Conservation (phyloP, 345 rosid genomes). For the Cardamine resedifolia region DNA sequence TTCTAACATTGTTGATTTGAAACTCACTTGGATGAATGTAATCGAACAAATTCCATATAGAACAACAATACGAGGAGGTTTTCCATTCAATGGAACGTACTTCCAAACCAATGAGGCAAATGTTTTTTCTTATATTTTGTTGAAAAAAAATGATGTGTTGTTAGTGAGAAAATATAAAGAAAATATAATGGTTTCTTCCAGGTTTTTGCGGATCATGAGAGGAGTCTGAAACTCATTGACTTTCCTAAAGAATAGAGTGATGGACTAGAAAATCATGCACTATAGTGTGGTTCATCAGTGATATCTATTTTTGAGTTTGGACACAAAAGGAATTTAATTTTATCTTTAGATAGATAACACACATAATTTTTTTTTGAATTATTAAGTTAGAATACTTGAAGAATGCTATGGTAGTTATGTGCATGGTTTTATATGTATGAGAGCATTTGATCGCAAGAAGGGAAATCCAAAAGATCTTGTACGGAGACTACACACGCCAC, state of each 20-base stretch:
- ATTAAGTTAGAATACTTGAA: too few relatives aligned
- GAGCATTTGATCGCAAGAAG: slow-evolving; percentile 45
- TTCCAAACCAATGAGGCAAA: slow-evolving; percentile 76
- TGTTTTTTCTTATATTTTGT: not conserved
- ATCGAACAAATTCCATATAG: slow-evolving; percentile 61
- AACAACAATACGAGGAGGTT: slow-evolving; percentile 52
- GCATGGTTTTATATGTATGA: slow-evolving; percentile 57
- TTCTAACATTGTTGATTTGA: not conserved
- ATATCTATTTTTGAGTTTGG: slow-evolving; percentile 38
- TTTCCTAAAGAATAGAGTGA: slow-evolving; percentile 44
- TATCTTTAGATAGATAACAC: slow-evolving; percentile 51
- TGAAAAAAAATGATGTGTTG: not conserved
- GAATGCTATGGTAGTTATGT: not conserved
- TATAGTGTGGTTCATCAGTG: slow-evolving; percentile 51
- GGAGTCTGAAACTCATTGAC: slow-evolving; percentile 42
- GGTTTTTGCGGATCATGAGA: slow-evolving; percentile 76
- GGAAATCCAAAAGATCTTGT: slow-evolving; percentile 42
- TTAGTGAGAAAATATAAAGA: not conserved
- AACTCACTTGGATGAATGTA: not conserved
- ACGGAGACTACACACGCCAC: slow-evolving; percentile 41
- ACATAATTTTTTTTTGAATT: not conserved
- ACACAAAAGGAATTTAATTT: slow-evolving; percentile 14
- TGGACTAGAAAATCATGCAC: slow-evolving; percentile 37
- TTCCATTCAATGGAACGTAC: slow-evolving; percentile 81
- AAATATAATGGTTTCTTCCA: slow-evolving; percentile 7